Percentiles rank a stretch among this genome's conserved stretches.
phyloP scores from a whole-genome alignment of 768 basidiomycete species.

The Termitomyces sp. region DNA sequence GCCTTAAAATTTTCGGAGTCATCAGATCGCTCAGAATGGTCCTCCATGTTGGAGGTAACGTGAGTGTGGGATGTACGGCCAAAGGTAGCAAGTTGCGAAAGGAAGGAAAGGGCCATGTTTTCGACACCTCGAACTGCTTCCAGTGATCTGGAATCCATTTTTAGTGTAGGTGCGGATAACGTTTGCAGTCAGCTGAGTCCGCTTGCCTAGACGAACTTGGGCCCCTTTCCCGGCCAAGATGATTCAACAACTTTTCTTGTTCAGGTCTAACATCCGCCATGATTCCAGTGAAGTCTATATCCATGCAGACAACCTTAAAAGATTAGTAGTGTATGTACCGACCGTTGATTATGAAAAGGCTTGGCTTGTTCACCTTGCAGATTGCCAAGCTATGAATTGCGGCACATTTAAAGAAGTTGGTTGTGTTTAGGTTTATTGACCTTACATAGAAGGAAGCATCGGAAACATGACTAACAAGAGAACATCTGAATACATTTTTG shows the following conservation, averaged over 20 bases:
- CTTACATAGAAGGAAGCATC: neutral
- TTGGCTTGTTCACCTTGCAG: neutral
- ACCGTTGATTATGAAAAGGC: neutral
- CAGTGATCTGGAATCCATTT: neutral
- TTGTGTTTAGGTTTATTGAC: constrained; percentile 4
- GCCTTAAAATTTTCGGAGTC: constrained; percentile 1
- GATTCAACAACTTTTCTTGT: neutral
- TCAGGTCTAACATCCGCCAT: neutral
- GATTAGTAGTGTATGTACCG: neutral
- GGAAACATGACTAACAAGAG: constrained; percentile 1
- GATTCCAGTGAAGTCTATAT: neutral
- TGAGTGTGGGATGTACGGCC: constrained; percentile 11
- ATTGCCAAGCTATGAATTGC: neutral
- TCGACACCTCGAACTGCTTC: constrained; percentile 27
- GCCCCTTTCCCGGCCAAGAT: neutral
- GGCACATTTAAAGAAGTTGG: neutral
- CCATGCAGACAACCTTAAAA: neutral
- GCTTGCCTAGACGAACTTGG: no score
- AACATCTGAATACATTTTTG: neutral
- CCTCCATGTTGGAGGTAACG: neutral
- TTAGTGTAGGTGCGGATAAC: neutral
- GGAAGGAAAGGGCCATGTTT: constrained; percentile 31
- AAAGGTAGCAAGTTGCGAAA: constrained; percentile 30
- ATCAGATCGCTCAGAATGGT: constrained; percentile 12
- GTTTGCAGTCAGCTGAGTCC: neutral